Base-by-base conservation (phyloP, 441 rosid species). In the Pelargonium fulgidum region DNA sequence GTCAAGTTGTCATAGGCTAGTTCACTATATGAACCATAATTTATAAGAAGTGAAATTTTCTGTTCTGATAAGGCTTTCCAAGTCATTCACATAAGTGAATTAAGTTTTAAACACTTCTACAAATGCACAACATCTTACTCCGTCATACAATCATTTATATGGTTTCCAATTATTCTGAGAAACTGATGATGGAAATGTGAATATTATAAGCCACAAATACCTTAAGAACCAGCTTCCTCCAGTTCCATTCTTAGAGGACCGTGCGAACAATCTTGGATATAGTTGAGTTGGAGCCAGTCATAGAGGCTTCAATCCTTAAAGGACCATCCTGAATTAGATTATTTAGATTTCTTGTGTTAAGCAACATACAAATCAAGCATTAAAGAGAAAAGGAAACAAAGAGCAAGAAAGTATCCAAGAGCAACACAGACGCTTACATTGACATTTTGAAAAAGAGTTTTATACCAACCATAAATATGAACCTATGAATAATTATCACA, bases 241-340 rank as follows among this genome's bases (percentile, higher is more conserved):
- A 58, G 10, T 56, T 56, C 22, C 0, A 16, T 56, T 33, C 33
- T 58, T 58, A 58, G 13, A 22, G 77, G 66, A 93, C 94, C 99
- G 88, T 88, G 81, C 41, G n/a, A n/a, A 24, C 26, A 24, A 24
- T 24, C 26, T 24, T 24, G 26, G 26, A 24, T 24, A 24, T 24
- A 24, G 26, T 24, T 24, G 26, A 24, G 26, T 24, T 24, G 26
- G 26, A 24, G 26, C 26, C 26, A 24, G 26, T 24, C 26, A 24
- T 24, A 24, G 26, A 24, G 26, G 26, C 26, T 24, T 24, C 26
- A 24, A 24, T 24, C 26, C 26, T 24, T 24, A 2, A 2, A 24
- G 26, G 26, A 24, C 26, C 26, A 24, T 24, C 26, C 26, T 24
- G 26, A 24, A 24, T 24, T 24, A 0, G 26, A 24, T 24, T 24